Evolutionary conservation across 1,284 basidiomycete species (phyloP).

Genomic region (Tylopilus orsonianus): DNA sequence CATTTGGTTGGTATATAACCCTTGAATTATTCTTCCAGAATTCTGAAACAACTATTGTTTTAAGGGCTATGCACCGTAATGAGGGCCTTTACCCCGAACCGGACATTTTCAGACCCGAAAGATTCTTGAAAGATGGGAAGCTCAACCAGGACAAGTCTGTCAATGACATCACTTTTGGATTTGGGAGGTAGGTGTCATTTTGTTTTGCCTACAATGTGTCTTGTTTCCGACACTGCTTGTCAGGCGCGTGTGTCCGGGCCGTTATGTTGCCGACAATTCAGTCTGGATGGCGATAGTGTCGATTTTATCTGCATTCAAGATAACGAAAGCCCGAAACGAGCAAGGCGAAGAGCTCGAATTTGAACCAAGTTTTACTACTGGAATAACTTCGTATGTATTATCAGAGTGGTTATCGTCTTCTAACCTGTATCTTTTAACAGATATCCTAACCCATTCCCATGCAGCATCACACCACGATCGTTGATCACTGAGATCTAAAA

Average conservation of each 20-base stretch:
- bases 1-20: too few relatives aligned
- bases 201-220: background rate
- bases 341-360: slow-evolving; percentile 20
- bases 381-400: slow-evolving; percentile 17
- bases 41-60: too few relatives aligned
- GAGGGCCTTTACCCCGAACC: slow-evolving; percentile 38
- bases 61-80: background rate
- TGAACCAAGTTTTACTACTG: slow-evolving; percentile 14
- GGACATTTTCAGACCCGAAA: slow-evolving; percentile 41
- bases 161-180: slow-evolving; percentile 41
- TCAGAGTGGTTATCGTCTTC: background rate
- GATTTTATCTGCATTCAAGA: slow-evolving; percentile 21
- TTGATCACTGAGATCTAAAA: slow-evolving; percentile 2
- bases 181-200: slow-evolving; percentile 35
- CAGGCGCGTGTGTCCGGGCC: slow-evolving; percentile 29
- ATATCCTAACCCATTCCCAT: slow-evolving; percentile 23
- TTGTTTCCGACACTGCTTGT: background rate
- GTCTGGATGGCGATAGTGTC: slow-evolving; percentile 25
- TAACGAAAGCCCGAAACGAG: slow-evolving; percentile 18
- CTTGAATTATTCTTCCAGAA: too few relatives aligned
- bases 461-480: slow-evolving; percentile 12
- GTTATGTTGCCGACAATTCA: slow-evolving; percentile 23
- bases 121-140: slow-evolving; percentile 33
- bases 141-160: slow-evolving; percentile 36
- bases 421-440: slow-evolving; percentile 8